Evolutionary conservation across 1,284 basidiomycete genomes (phyloP).

Genomic region (Tilletia setariae): DNA sequence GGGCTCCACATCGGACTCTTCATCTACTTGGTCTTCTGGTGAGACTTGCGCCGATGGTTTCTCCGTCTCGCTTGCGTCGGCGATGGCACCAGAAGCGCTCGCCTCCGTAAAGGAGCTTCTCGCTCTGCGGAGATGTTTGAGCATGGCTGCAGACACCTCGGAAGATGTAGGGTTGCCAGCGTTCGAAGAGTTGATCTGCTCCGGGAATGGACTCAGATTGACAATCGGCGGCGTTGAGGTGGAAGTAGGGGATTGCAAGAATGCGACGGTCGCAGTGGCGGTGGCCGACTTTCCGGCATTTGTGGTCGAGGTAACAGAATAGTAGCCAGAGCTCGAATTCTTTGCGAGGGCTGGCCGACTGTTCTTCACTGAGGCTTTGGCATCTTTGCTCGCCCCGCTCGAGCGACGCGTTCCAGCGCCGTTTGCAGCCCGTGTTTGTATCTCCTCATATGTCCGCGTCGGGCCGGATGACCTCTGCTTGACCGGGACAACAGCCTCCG

Average conservation of each 20-base stretch:
- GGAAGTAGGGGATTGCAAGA: neutral
- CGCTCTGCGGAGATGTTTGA: neutral
- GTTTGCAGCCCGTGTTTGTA: neutral
- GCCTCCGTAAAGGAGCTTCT: constrained; percentile 2
- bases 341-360: neutral
- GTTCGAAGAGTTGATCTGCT: neutral
- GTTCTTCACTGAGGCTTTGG: neutral
- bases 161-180: neutral
- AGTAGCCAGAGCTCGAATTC: neutral
- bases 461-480: neutral
- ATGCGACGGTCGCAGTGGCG: neutral
- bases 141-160: constrained; percentile 4
- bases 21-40: neutral
- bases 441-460: neutral
- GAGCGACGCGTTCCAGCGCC: constrained; percentile 3
- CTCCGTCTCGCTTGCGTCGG: neutral
- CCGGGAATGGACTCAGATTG: constrained; percentile 8
- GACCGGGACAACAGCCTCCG: no score
- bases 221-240: constrained; percentile 8
- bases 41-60: neutral
- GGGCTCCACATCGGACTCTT: neutral
- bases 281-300: neutral
- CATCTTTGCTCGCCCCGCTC: constrained; percentile 1
- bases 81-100: neutral
- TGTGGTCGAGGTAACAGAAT: neutral